Percentiles rank a stretch among this genome's conserved stretches.
phyloP scores from a whole-genome alignment of 768 basidiomycete genomes.

The Sporobolomyces pararoseus region DNA sequence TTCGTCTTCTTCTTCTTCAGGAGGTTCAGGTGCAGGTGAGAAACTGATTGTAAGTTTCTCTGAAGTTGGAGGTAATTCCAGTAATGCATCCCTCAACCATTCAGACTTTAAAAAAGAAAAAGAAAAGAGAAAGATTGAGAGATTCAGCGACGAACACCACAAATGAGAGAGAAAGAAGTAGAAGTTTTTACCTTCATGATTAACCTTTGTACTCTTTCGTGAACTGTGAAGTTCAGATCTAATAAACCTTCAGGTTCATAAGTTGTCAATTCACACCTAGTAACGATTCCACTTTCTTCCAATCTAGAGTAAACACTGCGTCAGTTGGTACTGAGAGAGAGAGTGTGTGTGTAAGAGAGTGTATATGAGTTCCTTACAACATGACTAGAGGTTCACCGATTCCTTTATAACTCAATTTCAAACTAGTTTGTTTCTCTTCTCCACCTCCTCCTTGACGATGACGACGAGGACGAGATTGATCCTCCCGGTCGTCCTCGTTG shows the following conservation, averaged over 20 bases:
- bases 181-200: slow-evolving; percentile 72
- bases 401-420: slow-evolving; percentile 38
- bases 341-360: not conserved
- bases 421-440: slow-evolving; percentile 34
- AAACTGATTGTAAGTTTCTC: too few species aligned
- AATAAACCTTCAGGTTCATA: slow-evolving; percentile 76
- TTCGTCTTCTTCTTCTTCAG: not conserved
- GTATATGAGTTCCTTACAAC: slow-evolving; percentile 34
- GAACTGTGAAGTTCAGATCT: slow-evolving; percentile 71
- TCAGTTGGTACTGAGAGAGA: too few species aligned
- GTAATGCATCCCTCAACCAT: too few species aligned
- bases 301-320: slow-evolving; percentile 28
- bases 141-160: too few species aligned
- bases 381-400: slow-evolving; percentile 43
- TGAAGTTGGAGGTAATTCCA: too few species aligned
- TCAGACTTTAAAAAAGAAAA: too few species aligned
- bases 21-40: too few species aligned
- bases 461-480: too few species aligned
- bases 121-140: too few species aligned
- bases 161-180: not conserved
- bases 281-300: slow-evolving; percentile 74
- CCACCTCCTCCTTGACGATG: not conserved
- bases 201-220: slow-evolving; percentile 69
- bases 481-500: not conserved
- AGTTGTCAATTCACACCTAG: slow-evolving; percentile 79